These are phyloP conservation scores for Pyrus communis DNA, from an alignment of 306 rosid species.

Conservation along the genomic window DNA sequence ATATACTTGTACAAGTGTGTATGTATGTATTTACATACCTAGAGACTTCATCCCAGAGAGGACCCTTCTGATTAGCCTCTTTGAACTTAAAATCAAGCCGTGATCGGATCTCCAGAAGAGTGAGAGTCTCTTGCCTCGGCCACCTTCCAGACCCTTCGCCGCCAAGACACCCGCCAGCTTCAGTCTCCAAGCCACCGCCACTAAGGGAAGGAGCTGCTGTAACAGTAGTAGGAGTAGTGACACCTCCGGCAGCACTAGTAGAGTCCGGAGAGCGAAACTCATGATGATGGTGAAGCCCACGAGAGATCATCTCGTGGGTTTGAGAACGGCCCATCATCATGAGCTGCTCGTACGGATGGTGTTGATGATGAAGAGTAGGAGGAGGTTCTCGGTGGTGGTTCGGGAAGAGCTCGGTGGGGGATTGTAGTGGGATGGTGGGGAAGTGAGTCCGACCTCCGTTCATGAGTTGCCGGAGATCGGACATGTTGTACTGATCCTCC, in stretches of 20 bases:
- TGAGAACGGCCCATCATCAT: slow-evolving; percentile 65
- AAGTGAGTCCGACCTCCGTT: slow-evolving; percentile 30
- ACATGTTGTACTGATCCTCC: slow-evolving; percentile 51
- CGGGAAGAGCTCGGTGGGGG: slow-evolving; percentile 50
- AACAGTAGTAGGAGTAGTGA: slow-evolving; percentile 18
- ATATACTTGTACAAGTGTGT: neutral
- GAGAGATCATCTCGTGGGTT: slow-evolving; percentile 39
- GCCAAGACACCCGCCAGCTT: slow-evolving; percentile 32
- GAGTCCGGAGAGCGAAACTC: slow-evolving; percentile 41
- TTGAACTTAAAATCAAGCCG: slow-evolving; percentile 88
- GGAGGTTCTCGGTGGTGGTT: slow-evolving; percentile 26
- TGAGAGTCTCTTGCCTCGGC: slow-evolving; percentile 97
- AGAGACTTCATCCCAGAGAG: slow-evolving; percentile 96
- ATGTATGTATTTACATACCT: slow-evolving; percentile 37
- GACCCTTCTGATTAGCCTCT: slow-evolving; percentile 95
- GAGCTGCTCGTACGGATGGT: slow-evolving; percentile 45
- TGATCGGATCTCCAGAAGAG: slow-evolving; percentile 95
- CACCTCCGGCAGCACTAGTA: slow-evolving; percentile 2
- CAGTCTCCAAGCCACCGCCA: slow-evolving; percentile 41
- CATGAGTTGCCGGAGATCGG: slow-evolving; percentile 62
- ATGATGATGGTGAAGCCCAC: slow-evolving; percentile 28
- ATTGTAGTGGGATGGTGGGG: slow-evolving; percentile 18
- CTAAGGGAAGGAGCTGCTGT: slow-evolving; percentile 46
- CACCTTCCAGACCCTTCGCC: slow-evolving; percentile 63
- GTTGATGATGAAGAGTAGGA: slow-evolving; percentile 13